phyloP scores from a whole-genome alignment of 805 yeast species.

The Candida nemodendra region DNA sequence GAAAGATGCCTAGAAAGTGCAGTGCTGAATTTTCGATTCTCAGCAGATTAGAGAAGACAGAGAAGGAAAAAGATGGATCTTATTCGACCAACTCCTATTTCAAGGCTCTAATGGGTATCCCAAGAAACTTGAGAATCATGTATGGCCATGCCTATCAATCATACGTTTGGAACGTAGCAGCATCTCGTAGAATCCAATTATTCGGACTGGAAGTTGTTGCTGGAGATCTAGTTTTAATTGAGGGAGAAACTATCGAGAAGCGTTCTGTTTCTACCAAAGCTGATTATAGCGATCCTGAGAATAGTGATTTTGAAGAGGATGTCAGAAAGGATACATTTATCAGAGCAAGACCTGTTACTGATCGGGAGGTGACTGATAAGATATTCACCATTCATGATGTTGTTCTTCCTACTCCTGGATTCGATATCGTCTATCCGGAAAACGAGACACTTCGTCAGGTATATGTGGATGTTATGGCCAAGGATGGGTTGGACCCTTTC shows the following conservation, averaged over 20 bases:
- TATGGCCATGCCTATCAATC: constrained; percentile 98
- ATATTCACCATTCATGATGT: constrained; percentile 74
- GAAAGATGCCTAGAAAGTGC: constrained; percentile 82
- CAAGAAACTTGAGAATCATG: constrained; percentile 89
- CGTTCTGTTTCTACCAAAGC: constrained; percentile 1
- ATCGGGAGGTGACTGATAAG: constrained; percentile 61
- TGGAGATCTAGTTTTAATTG: constrained; percentile 73
- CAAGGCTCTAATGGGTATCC: constrained; percentile 82
- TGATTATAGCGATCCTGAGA: constrained; percentile 35
- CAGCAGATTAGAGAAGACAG: constrained; percentile 53
- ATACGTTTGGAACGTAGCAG: constrained; percentile 88
- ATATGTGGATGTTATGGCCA: constrained; percentile 70
- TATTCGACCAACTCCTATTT: constrained; percentile 59
- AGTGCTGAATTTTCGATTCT: constrained; percentile 80
- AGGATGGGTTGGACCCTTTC: constrained; percentile 80
- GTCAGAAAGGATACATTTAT: constrained; percentile 52
- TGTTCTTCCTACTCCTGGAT: constrained; percentile 96
- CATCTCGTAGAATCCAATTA: constrained; percentile 68
- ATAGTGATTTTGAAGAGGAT: constrained; percentile 69
- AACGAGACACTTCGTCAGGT: constrained; percentile 57
- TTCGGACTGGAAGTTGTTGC: constrained; percentile 69
- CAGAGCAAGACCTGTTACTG: constrained; percentile 73
- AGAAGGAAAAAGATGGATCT: constrained; percentile 43
- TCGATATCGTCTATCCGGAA: constrained; percentile 81
- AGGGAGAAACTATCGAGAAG: constrained; percentile 11